Percentiles rank a stretch among this genome's conserved stretches.
Conservation (phyloP, 2,329 filamentous ascomycete genomes). For the Fusarium sp. region DNA sequence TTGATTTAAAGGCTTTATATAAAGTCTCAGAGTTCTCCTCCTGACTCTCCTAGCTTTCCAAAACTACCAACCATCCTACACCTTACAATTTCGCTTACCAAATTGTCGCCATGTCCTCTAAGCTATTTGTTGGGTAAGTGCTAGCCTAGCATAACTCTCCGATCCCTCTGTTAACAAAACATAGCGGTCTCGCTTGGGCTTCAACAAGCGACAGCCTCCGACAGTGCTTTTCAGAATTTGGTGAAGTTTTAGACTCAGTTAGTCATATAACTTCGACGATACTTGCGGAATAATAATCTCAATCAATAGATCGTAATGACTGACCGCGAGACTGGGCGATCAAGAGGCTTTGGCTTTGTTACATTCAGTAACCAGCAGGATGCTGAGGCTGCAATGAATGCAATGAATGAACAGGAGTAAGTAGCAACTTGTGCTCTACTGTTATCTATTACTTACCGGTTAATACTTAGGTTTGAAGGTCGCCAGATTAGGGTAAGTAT, state of each 20-base stretch:
- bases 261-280: fast-evolving
- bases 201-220: neutral
- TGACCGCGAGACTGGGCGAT: slow-evolving; percentile 19
- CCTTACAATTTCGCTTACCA: neutral
- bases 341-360: slow-evolving; percentile 25
- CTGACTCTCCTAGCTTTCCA: too few species aligned
- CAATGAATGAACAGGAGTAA: neutral
- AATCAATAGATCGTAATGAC: slow-evolving; percentile 7
- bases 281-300: neutral
- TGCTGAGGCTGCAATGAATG: neutral
- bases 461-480: neutral
- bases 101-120: neutral
- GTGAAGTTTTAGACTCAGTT: neutral
- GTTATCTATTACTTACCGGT: neutral
- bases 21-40: too few species aligned
- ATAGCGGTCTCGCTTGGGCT: neutral
- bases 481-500: neutral
- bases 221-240: neutral
- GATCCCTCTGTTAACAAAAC: neutral
- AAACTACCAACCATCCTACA: too few species aligned
- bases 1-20: too few species aligned
- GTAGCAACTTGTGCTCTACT: neutral
- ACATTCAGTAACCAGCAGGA: neutral
- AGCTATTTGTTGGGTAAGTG: neutral
- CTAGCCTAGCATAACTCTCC: fast-evolving